These are phyloP conservation scores for Micromonas pusilla DNA, from an alignment of 139 green algal species.

Conservation along the genomic window DNA sequence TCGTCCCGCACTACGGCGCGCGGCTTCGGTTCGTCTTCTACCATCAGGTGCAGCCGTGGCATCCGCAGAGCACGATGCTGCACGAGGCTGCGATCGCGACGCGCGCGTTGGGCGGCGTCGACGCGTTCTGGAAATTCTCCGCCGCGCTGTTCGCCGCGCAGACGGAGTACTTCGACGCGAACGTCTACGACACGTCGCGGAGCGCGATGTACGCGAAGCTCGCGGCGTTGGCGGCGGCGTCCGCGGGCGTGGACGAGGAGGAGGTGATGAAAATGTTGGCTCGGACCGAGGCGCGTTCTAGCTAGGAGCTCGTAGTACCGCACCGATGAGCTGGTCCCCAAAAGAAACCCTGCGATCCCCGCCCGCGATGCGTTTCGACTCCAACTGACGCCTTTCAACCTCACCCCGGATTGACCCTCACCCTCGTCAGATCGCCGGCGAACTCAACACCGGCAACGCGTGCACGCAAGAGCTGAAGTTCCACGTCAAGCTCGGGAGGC, in stretches of 20 bases:
- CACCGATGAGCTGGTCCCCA: too few relatives aligned
- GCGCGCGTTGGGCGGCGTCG: slow-evolving; percentile 1
- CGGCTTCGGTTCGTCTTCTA: slow-evolving; percentile 23
- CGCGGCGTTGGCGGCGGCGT: background rate
- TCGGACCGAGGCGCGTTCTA: too few relatives aligned
- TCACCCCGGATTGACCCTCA: too few relatives aligned
- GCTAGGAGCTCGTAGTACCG: too few relatives aligned
- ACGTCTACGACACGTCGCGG: slow-evolving; percentile 14
- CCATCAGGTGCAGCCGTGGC: slow-evolving; percentile 33
- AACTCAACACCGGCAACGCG: slow-evolving; percentile 7
- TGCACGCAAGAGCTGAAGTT: slow-evolving; percentile 20
- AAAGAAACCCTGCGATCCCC: too few relatives aligned
- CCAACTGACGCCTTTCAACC: too few relatives aligned
- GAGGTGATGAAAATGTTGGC: background rate
- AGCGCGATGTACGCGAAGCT: slow-evolving; percentile 11
- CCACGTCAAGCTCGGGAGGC: slow-evolving; percentile 20
- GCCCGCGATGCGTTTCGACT: too few relatives aligned
- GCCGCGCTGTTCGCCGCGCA: slow-evolving; percentile 16
- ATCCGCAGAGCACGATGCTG: slow-evolving; percentile 11
- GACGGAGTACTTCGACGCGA: background rate
- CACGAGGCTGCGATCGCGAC: slow-evolving; percentile 26
- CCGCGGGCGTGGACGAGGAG: background rate
- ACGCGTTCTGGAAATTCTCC: slow-evolving; percentile 25
- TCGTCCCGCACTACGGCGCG: slow-evolving; percentile 23
- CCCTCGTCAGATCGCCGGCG: too few relatives aligned